Evolutionary conservation across 176 grass and related monocot species (phyloP).

Genomic region (Echinochloa phyllopogon): DNA sequence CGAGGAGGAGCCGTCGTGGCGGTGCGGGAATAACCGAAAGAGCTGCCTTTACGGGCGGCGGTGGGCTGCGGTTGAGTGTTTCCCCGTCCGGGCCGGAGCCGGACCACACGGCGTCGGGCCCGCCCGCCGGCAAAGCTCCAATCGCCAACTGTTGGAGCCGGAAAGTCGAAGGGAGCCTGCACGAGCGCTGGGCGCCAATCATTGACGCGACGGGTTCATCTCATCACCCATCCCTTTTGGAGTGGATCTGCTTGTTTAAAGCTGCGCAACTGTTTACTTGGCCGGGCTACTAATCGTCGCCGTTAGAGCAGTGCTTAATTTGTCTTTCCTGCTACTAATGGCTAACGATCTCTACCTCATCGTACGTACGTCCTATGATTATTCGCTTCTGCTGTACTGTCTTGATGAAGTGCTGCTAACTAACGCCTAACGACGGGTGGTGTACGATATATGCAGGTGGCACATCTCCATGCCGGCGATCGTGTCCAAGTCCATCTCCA

Average conservation of each 20-base stretch:
- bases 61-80: constrained; percentile 12
- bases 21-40: constrained; percentile 40
- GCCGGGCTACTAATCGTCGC: constrained; percentile 25
- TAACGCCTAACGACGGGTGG: background rate
- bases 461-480: constrained; percentile 83
- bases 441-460: constrained; percentile 59
- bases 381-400: background rate
- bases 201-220: background rate
- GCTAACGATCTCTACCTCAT: background rate
- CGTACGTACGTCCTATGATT: background rate
- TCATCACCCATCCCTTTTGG: background rate
- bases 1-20: constrained; percentile 7
- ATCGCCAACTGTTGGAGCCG: constrained; percentile 27
- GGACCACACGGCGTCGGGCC: constrained; percentile 32
- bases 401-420: background rate
- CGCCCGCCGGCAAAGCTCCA: background rate
- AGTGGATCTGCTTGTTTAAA: background rate
- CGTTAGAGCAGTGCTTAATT: background rate
- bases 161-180: constrained; percentile 13
- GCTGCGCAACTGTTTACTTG: background rate
- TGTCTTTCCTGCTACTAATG: background rate
- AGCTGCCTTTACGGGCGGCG: constrained; percentile 33
- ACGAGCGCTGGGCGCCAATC: constrained; percentile 1
- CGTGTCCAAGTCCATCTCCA: constrained; percentile 89
- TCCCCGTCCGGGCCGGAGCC: no score